A percentile compares a stretch with the other conserved stretches of the same genome.
Conservation (phyloP, 2,329 filamentous ascomycete genomes). For the Fusarium xylarioides region DNA sequence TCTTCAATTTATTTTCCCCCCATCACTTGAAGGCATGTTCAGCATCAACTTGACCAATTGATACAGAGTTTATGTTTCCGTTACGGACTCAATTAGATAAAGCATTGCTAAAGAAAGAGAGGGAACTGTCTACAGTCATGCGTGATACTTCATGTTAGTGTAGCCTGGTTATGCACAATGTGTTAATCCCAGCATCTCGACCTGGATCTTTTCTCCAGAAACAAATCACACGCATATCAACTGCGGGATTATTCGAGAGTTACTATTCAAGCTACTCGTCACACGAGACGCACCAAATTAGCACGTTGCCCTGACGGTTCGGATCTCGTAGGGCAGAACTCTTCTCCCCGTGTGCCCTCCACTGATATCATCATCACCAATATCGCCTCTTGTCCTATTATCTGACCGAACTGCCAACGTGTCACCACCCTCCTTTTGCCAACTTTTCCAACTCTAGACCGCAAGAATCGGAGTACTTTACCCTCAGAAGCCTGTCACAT, state of each 20-base stretch:
- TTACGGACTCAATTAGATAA: not conserved
- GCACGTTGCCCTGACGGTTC: constrained; percentile 9
- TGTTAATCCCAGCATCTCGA: constrained; percentile 5
- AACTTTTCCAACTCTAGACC: not conserved
- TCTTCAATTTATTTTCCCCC: not conserved
- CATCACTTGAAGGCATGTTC: not conserved
- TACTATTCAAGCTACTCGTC: constrained; percentile 12
- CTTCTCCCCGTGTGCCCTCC: constrained; percentile 1
- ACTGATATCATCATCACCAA: not conserved
- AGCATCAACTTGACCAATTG: not conserved
- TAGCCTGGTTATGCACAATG: not conserved
- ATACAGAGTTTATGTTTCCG: not conserved
- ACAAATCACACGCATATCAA: constrained; percentile 10
- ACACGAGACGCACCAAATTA: constrained; percentile 7
- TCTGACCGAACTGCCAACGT: not conserved
- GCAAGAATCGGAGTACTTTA: not conserved
- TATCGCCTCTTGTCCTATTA: not conserved
- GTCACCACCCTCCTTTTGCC: not conserved
- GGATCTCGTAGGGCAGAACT: constrained; percentile 34
- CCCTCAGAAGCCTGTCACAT: constrained; percentile 5
- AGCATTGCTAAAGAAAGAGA: fast-evolving
- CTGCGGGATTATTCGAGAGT: constrained; percentile 34
- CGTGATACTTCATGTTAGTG: not conserved
- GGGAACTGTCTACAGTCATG: fast-evolving
- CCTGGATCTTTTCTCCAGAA: not conserved